Base-by-base conservation (phyloP, 352 stramenopile species). In the Phytophthora pluvialis region DNA sequence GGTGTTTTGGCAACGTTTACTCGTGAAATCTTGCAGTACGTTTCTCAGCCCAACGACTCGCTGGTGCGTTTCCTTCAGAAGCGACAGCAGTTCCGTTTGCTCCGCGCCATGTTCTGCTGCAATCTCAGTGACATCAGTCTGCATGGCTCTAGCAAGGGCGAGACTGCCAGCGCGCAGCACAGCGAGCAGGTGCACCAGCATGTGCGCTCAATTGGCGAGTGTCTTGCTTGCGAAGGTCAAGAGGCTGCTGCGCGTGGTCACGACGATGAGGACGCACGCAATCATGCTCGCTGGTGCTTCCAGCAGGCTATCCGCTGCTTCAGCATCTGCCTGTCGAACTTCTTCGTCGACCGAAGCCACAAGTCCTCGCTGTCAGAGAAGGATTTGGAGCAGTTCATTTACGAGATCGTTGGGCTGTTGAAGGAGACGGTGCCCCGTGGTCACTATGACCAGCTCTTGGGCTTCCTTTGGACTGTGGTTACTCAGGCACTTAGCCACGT, bases 281-380 rank as follows among this genome's bases (percentile, higher is more conserved):
- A 56, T 6, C 72, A 86, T 26, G 76, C 81, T 13, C 70, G 64
- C 9, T 89, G 81, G 69, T 91, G 80, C 47, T 90, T 90, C 66
- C 76, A 89, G 46, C 85, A 93, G 54, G 70, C 85, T 10, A 82
- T 86, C 28, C 81, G 81, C 13, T 91, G 82, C 50, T 93, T 91
- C 61, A 83, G 72, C 36, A 88, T 89, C 28, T 89, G 84, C 43
- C 57, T 91, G 4, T 91, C 81, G 1, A 77, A 80, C 10, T 88
- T 88, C 49, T 70, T 86, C 35, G 56, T 62, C 4, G 75, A 89
- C 28, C 31, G 60, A 0, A 56, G 31, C 10, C 54, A 80, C 26
- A 26, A 39, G 26, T 36, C 48, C 0, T 60, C 44, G 5, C 16
- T 42, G n/a, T 59, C 64, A 2, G 68, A 74, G 35, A 67, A 77